Percentiles rank a stretch among this genome's conserved stretches.
Evolutionary conservation across 2,329 filamentous ascomycete species (phyloP).

Genomic region (Paecilomyces formosus): DNA sequence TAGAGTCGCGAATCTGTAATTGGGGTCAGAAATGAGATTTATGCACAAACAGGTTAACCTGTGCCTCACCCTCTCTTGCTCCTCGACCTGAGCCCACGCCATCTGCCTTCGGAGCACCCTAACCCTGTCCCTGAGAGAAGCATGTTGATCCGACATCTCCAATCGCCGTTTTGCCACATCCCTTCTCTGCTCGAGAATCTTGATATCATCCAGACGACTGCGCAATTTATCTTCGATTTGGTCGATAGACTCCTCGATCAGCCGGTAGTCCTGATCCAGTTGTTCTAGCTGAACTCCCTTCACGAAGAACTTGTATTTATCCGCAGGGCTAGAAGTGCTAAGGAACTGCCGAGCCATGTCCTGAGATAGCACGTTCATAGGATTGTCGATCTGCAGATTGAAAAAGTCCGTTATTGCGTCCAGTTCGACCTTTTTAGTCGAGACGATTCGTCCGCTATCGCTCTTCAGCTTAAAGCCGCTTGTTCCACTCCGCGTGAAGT

Average conservation of each 20-base stretch:
- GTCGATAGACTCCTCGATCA: slow-evolving; percentile 73
- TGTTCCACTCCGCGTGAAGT: slow-evolving; percentile 67
- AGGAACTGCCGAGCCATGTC: slow-evolving; percentile 92
- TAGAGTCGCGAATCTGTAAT: slow-evolving; percentile 22
- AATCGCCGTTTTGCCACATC: slow-evolving; percentile 59
- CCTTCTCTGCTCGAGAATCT: slow-evolving; percentile 48
- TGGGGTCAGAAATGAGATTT: slow-evolving; percentile 5
- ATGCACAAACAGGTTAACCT: background rate
- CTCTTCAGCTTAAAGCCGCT: slow-evolving; percentile 86
- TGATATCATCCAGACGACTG: slow-evolving; percentile 57
- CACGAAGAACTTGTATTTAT: slow-evolving; percentile 96
- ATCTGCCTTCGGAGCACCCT: slow-evolving; percentile 57
- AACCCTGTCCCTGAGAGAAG: slow-evolving; percentile 55
- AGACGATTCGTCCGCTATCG: slow-evolving; percentile 61
- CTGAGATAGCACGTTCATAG: slow-evolving; percentile 90
- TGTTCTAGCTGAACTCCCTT: slow-evolving; percentile 91
- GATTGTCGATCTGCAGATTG: slow-evolving; percentile 90
- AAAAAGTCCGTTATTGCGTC: slow-evolving; percentile 93
- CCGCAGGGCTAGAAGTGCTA: slow-evolving; percentile 68
- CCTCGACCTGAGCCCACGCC: slow-evolving; percentile 80
- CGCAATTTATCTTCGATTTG: slow-evolving; percentile 59
- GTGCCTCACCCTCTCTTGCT: slow-evolving; percentile 54
- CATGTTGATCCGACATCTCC: slow-evolving; percentile 58
- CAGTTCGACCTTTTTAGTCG: slow-evolving; percentile 75
- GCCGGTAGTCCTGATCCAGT: slow-evolving; percentile 80